Evolutionary conservation across 2,329 filamentous ascomycete genomes (phyloP).

Genomic region (Neoarthrinium moseri): DNA sequence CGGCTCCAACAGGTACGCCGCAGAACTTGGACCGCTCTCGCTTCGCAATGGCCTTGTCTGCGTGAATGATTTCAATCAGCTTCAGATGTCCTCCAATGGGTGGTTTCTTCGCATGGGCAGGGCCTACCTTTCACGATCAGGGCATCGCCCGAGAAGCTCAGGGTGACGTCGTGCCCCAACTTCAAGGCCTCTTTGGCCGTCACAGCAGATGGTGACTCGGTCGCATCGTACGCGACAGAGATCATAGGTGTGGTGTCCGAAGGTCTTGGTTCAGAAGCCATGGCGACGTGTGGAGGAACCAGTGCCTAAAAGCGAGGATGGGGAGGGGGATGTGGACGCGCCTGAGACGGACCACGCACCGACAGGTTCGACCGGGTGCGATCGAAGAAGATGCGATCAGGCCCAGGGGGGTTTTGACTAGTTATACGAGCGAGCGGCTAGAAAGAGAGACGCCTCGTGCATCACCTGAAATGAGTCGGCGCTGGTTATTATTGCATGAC

Average conservation of each 20-base stretch:
- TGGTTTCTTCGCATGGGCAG: background rate
- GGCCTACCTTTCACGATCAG: slow-evolving; percentile 4
- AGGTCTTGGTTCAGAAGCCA: background rate
- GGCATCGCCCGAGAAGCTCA: background rate
- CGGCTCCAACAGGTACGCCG: slow-evolving; percentile 21
- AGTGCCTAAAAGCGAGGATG: too few relatives aligned
- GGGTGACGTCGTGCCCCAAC: background rate
- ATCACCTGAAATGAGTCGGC: too few relatives aligned
- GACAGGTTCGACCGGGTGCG: too few relatives aligned
- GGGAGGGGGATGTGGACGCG: too few relatives aligned
- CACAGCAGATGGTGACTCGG: background rate
- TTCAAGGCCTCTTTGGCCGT: background rate
- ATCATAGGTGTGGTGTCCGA: background rate
- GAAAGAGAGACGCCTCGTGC: too few relatives aligned
- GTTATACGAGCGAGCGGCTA: too few relatives aligned
- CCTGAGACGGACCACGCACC: too few relatives aligned
- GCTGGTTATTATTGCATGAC: too few relatives aligned
- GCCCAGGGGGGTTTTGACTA: too few relatives aligned
- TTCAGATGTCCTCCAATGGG: background rate
- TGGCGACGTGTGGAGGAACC: too few relatives aligned
- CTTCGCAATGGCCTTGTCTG: slow-evolving; percentile 22
- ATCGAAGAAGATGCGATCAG: too few relatives aligned
- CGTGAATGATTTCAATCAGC: background rate
- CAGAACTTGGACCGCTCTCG: slow-evolving; percentile 21
- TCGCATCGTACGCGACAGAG: background rate